Evolutionary conservation across 805 yeast species (phyloP), one percentile per base, ranked within the genome.

Genomic region (Helenozyma rhizophorensis): DNA sequence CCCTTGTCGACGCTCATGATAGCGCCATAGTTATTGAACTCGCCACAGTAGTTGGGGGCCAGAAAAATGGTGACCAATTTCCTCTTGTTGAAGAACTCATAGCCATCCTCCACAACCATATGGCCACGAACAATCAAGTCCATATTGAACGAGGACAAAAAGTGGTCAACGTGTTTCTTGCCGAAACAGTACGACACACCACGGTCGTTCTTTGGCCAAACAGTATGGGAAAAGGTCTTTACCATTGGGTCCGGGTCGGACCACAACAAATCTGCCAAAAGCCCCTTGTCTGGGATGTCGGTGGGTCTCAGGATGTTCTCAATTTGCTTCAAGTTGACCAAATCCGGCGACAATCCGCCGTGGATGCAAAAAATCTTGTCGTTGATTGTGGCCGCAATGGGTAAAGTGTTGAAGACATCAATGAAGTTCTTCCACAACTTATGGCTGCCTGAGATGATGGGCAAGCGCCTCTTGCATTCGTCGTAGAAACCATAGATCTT

Each of bases 41-140:
- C 88, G 7, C 89, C 89, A 62, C 89, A 81, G 50, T 84, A 84
- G 52, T 84, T 84, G 3, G 94, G 94, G 4, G 93, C 94, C 40
- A 80, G 74, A 49, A 84, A 84, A 1, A 84, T 78, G 0, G 94
- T 84, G 1, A 84, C 93, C 36, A 84, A 62, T 53, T 78, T 78
- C 48, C 86, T 65, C 50, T 76, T 79, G 39, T 79, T 80, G 55
- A 81, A 84, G 53, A 84, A 84, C 53, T 84, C 93, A 53, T 84
- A 84, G 3, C 94, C 94, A 53, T 84, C 90, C 54, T 84, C 90
- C 23, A 84, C 94, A 27, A 84, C 93, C 94, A 84, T 84, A 54
- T 84, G 94, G 6, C 90, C 94, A 49, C 94, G 65, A 28, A 83
- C 85, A 42, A 84, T 76, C 52, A 84, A 61, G 58, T 84, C 94